Evolutionary conservation across 2,329 filamentous ascomycete genomes (phyloP).

Genomic region (Amesomyces nigricolor): DNA sequence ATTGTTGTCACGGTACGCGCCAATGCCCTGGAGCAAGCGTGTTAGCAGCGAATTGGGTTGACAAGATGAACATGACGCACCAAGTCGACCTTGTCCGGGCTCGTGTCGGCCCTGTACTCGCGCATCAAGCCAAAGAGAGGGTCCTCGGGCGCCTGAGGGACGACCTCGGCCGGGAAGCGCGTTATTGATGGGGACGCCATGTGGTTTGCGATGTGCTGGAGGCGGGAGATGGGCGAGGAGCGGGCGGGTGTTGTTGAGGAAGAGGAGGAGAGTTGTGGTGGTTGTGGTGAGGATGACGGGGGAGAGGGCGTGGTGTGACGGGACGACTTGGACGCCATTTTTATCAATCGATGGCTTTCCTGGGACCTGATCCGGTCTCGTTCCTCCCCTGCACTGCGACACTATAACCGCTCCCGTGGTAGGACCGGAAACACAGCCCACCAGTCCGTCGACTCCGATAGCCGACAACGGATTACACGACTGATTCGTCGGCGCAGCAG

Average conservation of each 20-base stretch:
- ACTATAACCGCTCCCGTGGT: constrained; percentile 14
- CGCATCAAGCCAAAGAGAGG: constrained; percentile 89
- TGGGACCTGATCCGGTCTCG: constrained; percentile 15
- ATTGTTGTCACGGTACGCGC: constrained; percentile 90
- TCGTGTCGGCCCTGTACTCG: constrained; percentile 74
- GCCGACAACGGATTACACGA: constrained; percentile 18
- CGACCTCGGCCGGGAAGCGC: constrained; percentile 67
- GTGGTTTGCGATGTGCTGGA: constrained; percentile 62
- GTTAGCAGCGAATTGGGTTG: constrained; percentile 12
- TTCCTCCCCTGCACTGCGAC: constrained; percentile 15
- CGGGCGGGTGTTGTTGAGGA: constrained; percentile 43
- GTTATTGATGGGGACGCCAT: constrained; percentile 60
- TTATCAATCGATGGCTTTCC: constrained; percentile 8
- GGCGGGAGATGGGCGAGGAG: constrained; percentile 45
- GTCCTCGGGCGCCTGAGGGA: constrained; percentile 90
- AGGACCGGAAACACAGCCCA: constrained; percentile 13
- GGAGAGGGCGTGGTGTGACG: constrained; percentile 23
- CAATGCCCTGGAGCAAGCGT: constrained; percentile 54
- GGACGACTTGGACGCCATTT: constrained; percentile 23
- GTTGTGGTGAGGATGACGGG: constrained; percentile 43
- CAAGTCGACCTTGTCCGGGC: constrained; percentile 81
- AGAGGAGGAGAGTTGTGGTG: constrained; percentile 20
- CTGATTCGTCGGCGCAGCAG: background rate
- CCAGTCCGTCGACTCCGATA: constrained; percentile 2
- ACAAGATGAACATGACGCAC: constrained; percentile 45